A percentile compares a stretch with the other conserved stretches of the same genome.
Conservation (phyloP, 257 asterid genomes). For the Catharanthus roseus region DNA sequence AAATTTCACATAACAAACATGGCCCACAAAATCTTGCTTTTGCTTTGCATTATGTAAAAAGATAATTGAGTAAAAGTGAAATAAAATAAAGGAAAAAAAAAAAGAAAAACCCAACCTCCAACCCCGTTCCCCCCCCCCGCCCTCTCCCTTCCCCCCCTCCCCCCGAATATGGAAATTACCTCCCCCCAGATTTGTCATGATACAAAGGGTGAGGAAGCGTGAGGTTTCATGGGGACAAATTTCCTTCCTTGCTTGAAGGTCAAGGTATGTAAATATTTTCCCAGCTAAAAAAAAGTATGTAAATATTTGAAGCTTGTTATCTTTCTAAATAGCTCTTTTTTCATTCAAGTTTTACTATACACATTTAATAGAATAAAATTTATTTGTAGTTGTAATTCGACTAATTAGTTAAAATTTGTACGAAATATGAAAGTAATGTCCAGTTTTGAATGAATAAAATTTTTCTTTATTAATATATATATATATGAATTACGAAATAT, state of each 20-base stretch:
- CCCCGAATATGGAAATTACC: too few relatives aligned
- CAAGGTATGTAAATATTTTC: slow-evolving; percentile 40
- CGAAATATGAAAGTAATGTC: too few relatives aligned
- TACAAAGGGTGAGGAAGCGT: too few relatives aligned
- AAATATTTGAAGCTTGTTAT: slow-evolving; percentile 16
- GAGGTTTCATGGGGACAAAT: background rate
- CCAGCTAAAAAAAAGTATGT: too few relatives aligned
- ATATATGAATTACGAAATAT: too few relatives aligned
- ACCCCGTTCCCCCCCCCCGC: slow-evolving; percentile 5
- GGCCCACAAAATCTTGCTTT: slow-evolving; percentile 40
- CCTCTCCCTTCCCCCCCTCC: background rate
- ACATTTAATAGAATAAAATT: background rate
- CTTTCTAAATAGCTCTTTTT: background rate
- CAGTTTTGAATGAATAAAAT: too few relatives aligned
- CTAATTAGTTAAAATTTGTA: too few relatives aligned
- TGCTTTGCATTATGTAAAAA: slow-evolving; percentile 43
- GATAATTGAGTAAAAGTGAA: slow-evolving; percentile 43
- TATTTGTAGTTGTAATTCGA: too few relatives aligned
- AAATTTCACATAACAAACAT: slow-evolving; percentile 39
- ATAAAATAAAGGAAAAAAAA: slow-evolving; percentile 25
- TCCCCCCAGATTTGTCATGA: too few relatives aligned
- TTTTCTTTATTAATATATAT: too few relatives aligned
- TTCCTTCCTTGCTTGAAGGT: slow-evolving; percentile 43
- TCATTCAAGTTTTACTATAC: background rate
- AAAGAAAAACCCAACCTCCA: slow-evolving; percentile 16